Conservation (phyloP, 129 eudicot species). For the Kitagawia praeruptora region DNA sequence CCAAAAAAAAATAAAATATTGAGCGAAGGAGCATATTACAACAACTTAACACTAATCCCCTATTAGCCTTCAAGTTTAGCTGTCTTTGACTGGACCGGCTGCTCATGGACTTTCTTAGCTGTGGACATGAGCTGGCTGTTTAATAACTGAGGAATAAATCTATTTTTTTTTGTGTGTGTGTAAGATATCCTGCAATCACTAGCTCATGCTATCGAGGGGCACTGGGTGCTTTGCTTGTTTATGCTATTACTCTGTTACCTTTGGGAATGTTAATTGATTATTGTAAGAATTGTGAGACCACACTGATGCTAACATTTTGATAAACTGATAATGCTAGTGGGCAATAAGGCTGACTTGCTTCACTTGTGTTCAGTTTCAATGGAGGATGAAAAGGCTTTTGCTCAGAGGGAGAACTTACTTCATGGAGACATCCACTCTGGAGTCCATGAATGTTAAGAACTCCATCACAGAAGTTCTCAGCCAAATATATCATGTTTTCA, state of each 20-base stretch:
- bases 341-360: slow-evolving; percentile 65
- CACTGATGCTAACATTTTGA: slow-evolving; percentile 50
- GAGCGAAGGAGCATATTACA: too few relatives aligned
- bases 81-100: neutral
- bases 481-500: slow-evolving; percentile 50
- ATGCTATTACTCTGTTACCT: slow-evolving; percentile 46
- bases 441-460: slow-evolving; percentile 67
- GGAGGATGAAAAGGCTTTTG: slow-evolving; percentile 56
- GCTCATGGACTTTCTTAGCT: neutral
- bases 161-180: slow-evolving; percentile 21
- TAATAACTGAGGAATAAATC: neutral
- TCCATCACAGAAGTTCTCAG: slow-evolving; percentile 63
- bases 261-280: too few relatives aligned
- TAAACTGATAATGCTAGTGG: slow-evolving; percentile 55
- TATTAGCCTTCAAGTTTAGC: neutral
- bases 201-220: slow-evolving; percentile 62
- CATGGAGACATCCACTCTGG: slow-evolving; percentile 74
- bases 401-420: slow-evolving; percentile 66
- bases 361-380: slow-evolving; percentile 69
- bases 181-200: too few relatives aligned
- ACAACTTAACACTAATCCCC: neutral
- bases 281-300: slow-evolving; percentile 37
- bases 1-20: too few relatives aligned
- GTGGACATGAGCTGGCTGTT: neutral
- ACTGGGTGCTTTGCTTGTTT: slow-evolving; percentile 66